Percentiles rank a stretch among this genome's conserved stretches.
These are phyloP conservation scores for Penicillium sp. DNA, from an alignment of 2,329 filamentous ascomycete genomes.

Conservation along the genomic window DNA sequence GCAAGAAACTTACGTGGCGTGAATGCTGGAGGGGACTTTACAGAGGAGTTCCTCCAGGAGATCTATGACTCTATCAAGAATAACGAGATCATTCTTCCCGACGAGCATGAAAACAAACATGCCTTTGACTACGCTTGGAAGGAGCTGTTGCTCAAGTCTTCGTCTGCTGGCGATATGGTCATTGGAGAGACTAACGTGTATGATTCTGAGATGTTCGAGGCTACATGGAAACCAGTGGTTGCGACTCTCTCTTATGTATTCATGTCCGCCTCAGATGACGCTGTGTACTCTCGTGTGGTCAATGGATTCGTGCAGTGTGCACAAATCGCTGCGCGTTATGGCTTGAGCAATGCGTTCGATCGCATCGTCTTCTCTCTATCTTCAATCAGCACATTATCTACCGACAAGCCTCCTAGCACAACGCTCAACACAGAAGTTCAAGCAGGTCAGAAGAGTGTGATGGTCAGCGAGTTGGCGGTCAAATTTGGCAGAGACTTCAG, in stretches of 20 bases:
- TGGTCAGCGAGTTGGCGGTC: constrained; percentile 97
- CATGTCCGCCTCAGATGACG: constrained; percentile 96
- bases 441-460: constrained; percentile 85
- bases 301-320: constrained; percentile 96
- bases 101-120: constrained; percentile 95
- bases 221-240: constrained; percentile 92
- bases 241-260: constrained; percentile 97
- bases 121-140: constrained; percentile 98
- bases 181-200: constrained; percentile 91
- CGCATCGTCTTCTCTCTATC: constrained; percentile 89
- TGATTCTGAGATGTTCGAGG: constrained; percentile 95
- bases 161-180: constrained; percentile 70
- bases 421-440: constrained; percentile 93
- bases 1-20: constrained; percentile 86
- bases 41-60: constrained; percentile 75
- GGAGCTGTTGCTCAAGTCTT: constrained; percentile 83
- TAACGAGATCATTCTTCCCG: constrained; percentile 93
- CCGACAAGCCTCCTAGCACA: constrained; percentile 76
- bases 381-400: constrained; percentile 84
- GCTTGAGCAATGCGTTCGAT: constrained; percentile 82
- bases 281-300: constrained; percentile 90
- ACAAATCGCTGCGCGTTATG: constrained; percentile 83
- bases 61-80: constrained; percentile 91
- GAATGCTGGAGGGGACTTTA: constrained; percentile 83
- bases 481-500: constrained; percentile 92